Conservation (phyloP, 805 yeast genomes). For the Lipomyces sp. region DNA sequence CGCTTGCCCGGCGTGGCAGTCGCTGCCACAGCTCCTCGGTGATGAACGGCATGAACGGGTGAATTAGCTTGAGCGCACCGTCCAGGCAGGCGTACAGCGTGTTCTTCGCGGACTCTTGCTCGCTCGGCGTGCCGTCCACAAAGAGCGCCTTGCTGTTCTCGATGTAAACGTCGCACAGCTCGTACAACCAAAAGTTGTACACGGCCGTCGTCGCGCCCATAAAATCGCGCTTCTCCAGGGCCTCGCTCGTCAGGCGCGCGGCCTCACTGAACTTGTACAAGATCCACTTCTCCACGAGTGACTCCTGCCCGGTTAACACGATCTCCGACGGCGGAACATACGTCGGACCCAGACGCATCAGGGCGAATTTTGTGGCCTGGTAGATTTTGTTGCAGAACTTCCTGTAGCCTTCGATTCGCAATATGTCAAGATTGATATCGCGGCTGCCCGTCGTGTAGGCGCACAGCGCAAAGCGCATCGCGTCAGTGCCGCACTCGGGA, state of each 20-base stretch:
- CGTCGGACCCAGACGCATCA: conserved; percentile 87
- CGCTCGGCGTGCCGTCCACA: conserved; percentile 82
- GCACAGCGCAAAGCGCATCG: conserved; percentile 95
- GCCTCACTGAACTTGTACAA: conserved; percentile 77
- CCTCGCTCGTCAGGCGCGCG: conserved; percentile 58
- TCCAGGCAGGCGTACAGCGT: conserved; percentile 91
- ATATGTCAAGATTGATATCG: conserved; percentile 92
- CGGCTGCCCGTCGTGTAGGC: conserved; percentile 99
- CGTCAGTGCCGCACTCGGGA: conserved; percentile 99
- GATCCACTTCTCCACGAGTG: conserved; percentile 96
- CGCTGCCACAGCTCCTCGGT: conserved; percentile 99
- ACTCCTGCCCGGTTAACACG: conserved; percentile 67
- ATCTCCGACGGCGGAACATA: conserved; percentile 73
- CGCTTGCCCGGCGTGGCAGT: conserved; percentile 80
- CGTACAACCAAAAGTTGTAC: conserved; percentile 91
- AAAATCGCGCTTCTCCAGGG: conserved; percentile 83
- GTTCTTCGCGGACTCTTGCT: conserved; percentile 81
- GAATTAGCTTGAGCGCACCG: conserved; percentile 84
- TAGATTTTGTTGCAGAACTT: conserved; percentile 99
- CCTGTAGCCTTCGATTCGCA: conserved; percentile 97
- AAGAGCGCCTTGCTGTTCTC: conserved; percentile 94
- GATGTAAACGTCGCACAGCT: conserved; percentile 95
- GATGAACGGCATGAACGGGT: conserved; percentile 97
- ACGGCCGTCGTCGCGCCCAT: conserved; percentile 80
- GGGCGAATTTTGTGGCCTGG: conserved; percentile 96